Evolutionary conservation across 257 asterid species (phyloP), one percentile per base, ranked within the genome.

Genomic region (Apocynum venetum): DNA sequence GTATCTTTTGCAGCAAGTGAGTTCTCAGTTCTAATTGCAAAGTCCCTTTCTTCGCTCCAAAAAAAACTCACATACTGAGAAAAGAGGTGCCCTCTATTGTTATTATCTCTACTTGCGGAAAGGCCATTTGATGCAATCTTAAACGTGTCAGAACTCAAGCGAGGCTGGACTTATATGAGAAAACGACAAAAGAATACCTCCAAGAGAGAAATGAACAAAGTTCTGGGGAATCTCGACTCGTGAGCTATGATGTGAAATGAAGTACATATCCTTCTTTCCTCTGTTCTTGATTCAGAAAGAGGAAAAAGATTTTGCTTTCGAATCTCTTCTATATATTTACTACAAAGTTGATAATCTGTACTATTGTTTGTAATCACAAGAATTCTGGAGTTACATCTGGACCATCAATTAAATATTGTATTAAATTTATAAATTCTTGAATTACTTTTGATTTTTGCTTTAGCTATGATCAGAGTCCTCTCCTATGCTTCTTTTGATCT

Each of bases 221-320:
- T n/a, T 68, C 14, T 51, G 48, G 66, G 75, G 4, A n/a, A 57
- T 56, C 36, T 64, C 49, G 25, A 25, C 63, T 47, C 48, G 41
- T 71, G 64, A 78, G 64, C 49, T 77, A 43, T 49, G 76, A 70
- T 78, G 63, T 47, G 81, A 71, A 68, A 71, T 72, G 53, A 10
- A 55, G 61, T 44, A 61, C 55, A 57, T 57, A 57, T 57, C 35
- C 25, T 46, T 49, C 31, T 43, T 47, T 48, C 4, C 4, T 64
- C 47, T 64, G 52, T 3, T 48, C 6, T 63, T 75, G 2, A 10
- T 49, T 70, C 53, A 64, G 48, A 47, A 49, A 56, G 53, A 8
- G 15, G 41, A 41, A 43, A n/a, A 52, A 12, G 8, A 7, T 53
- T 73, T 56, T 47, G 68, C n/a, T 40, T 19, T 43, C 31, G 73